Conservation (phyloP, 352 stramenopile genomes). For the Globisporangium polare region DNA sequence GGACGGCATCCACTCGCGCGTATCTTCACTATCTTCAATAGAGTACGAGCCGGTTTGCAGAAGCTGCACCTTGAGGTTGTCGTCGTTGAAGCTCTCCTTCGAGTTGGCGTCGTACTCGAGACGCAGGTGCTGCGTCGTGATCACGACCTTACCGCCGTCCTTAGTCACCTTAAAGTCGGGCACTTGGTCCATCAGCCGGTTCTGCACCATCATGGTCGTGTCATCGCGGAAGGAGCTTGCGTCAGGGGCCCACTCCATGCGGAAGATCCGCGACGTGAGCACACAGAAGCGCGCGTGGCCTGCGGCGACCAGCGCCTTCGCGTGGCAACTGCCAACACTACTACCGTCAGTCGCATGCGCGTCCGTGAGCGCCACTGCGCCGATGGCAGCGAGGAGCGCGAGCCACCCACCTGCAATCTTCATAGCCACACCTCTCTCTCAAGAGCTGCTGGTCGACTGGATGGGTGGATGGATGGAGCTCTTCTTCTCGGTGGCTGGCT, state of each 20-base stretch:
- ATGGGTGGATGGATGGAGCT: background rate
- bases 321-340: conserved; percentile 11
- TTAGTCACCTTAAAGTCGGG: conserved; percentile 15
- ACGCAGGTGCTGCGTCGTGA: conserved; percentile 17
- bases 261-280: conserved; percentile 28
- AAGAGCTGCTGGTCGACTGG: background rate
- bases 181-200: conserved; percentile 15
- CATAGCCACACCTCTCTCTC: background rate
- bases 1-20: conserved; percentile 18
- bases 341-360: background rate
- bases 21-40: background rate
- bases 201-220: conserved; percentile 22
- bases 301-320: conserved; percentile 15
- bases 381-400: background rate
- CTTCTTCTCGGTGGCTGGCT: background rate
- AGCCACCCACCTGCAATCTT: conserved; percentile 9
- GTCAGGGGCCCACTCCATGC: conserved; percentile 25
- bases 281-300: conserved; percentile 35
- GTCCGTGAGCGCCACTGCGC: background rate
- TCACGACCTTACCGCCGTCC: conserved; percentile 15
- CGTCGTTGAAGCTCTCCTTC: conserved; percentile 22
- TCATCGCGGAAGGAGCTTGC: conserved; percentile 19
- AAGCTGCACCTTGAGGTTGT: conserved; percentile 24
- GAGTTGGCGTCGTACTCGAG: conserved; percentile 20
- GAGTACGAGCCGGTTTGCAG: background rate